Base-by-base conservation (phyloP, 192 early-diverging fungal species). In the Bifiguratus adelaidae region DNA sequence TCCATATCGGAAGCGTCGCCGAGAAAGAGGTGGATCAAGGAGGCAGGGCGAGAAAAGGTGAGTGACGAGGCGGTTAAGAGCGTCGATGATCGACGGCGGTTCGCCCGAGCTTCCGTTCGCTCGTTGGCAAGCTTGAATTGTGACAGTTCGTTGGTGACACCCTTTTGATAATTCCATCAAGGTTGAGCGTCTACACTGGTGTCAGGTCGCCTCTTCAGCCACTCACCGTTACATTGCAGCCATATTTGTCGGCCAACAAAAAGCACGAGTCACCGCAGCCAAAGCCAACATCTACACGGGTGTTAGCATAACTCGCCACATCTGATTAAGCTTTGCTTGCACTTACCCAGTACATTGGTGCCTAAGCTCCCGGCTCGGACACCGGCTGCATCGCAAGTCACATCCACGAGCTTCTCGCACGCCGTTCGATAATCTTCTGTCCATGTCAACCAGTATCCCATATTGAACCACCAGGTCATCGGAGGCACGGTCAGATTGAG, bases 221-320 rank as follows among this genome's bases (percentile, higher is more conserved):
- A 5, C 40, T 56, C 52, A 56, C 60, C 8, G 50, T 48, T 2
- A 63, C 45, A 4, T 43, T 37, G 13, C 29, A 52, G 8, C 27
- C 42, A 25, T 48, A 52, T 26, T 23, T 57, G 34, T 29, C 8
- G 25, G 65, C 60, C 35, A 67, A 44, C 16, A 54, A 62, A 2
- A 73, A 60, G 34, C 69, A 69, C 30, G 68, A 70, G 30, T 74
- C 72, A n/a, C 68, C 72, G 50, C 72, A 74, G 6, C 72, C 72
- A 53, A 64, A 74, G 0, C 68, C 72, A 28, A 74, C 72, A 53
- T 74, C 72, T 15, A 34, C 30, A 35, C 1, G 6, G n/a, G 11
- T 12, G 33, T 37, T 22, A 49, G 33, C 3, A 3, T 19, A n/a
- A 2, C 35, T n/a, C 6, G 15, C 4, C 3, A 36, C 9, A 11